Base-by-base conservation (phyloP, 2,329 filamentous ascomycete species). In the Macrophomina tecta region DNA sequence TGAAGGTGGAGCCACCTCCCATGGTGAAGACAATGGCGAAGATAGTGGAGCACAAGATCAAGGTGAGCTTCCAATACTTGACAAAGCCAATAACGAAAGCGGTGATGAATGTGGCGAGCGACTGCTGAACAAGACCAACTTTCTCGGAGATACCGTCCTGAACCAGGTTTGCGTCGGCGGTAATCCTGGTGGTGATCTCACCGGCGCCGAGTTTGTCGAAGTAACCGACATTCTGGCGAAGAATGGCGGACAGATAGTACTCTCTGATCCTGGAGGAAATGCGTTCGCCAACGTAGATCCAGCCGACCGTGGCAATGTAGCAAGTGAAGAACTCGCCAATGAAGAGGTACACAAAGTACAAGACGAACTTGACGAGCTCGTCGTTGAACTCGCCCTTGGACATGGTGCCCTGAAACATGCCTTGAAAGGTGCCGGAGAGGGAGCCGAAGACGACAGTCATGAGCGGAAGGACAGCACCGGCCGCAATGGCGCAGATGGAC, bases 111-210 rank as follows among this genome's bases (percentile, higher is more conserved):
- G 75, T 76, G 2, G 76, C 77, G 5, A 76, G 30, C 7, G 71
- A 74, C 6, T 73, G 70, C 14, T 78, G 68, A 56, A 78, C 78
- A 5, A 79, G 70, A 12, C 72, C 74, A 9, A 79, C 75, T 67
- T 78, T 79, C 51, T 77, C 76, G 0, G 76, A 75, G 53, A 99
- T 93, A 66, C 93, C 94, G 71, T 97, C 94, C 78, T 97, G 94
- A 65, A 98, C 90, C 64, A 97, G 83, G 74, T 97, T 97, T 52
- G 93, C 97, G 77, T 98, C 94, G 11, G 94, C 90, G 0, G 94
- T 98, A 72, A 97, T 97, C 70, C 94, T 90, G 1, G 94, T 97
- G 0, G 94, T 97, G 68, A 98, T 92, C 79, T 97, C 95, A 67
- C 94, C 94, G 40, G 93, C 91, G 62, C 94, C 94, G 14, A 97